Conservation (phyloP, 345 rosid species). For the Rubroshorea leprosula region DNA sequence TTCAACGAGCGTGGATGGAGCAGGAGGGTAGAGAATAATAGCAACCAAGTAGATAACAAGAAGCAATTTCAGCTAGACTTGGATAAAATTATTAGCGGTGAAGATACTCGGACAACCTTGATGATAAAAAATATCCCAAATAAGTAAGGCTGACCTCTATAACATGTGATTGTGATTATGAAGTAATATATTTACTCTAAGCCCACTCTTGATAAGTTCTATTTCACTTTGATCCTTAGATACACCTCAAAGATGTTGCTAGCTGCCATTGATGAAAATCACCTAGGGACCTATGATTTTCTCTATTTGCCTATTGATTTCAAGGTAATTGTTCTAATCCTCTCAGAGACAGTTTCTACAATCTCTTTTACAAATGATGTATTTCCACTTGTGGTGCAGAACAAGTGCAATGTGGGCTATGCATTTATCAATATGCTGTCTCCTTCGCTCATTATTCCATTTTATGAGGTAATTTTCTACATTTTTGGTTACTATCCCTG, state of each 20-base stretch:
- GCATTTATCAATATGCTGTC: slow-evolving; percentile 89
- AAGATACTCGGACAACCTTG: slow-evolving; percentile 77
- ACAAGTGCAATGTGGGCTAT: slow-evolving; percentile 96
- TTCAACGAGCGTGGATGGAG: slow-evolving; percentile 41
- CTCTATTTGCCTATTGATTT: slow-evolving; percentile 89
- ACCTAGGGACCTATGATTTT: slow-evolving; percentile 79
- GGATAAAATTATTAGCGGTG: slow-evolving; percentile 63
- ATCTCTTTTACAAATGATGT: slow-evolving; percentile 3
- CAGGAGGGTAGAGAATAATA: slow-evolving; percentile 33
- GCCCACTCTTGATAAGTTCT: neutral
- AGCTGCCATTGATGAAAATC: slow-evolving; percentile 88
- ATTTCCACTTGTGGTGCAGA: slow-evolving; percentile 44
- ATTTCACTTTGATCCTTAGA: slow-evolving; percentile 28
- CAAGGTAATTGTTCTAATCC: slow-evolving; percentile 47
- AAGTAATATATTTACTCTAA: neutral
- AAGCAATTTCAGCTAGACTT: slow-evolving; percentile 74
- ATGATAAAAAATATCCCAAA: slow-evolving; percentile 96
- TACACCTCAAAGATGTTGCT: slow-evolving; percentile 96
- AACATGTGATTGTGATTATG: neutral
- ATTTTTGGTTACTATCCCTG: too few species aligned
- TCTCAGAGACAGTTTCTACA: slow-evolving; percentile 14
- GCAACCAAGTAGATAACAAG: slow-evolving; percentile 49
- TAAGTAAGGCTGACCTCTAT: slow-evolving; percentile 36
- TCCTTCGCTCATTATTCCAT: slow-evolving; percentile 78
- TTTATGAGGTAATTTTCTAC: slow-evolving; percentile 30